A percentile compares a stretch with the other conserved stretches of the same genome.
Conservation (phyloP, 2,329 filamentous ascomycete genomes). For the Verticillium dahliae region DNA sequence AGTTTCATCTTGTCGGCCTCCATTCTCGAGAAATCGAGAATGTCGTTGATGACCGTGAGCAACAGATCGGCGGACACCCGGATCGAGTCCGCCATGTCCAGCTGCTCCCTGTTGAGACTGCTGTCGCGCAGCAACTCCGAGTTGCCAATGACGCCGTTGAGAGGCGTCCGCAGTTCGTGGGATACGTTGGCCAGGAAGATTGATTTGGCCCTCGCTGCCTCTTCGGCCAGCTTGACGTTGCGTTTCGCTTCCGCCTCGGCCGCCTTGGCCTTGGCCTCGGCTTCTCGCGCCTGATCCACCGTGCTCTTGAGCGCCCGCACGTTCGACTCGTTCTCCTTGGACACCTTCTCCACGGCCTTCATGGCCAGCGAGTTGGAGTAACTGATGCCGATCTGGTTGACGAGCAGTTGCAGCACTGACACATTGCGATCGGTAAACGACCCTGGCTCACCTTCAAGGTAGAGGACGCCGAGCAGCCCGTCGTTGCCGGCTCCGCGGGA, state of each 20-base stretch:
- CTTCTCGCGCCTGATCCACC: constrained; percentile 62
- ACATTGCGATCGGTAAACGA: constrained; percentile 71
- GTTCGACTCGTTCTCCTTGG: constrained; percentile 72
- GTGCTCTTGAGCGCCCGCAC: constrained; percentile 70
- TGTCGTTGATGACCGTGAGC: constrained; percentile 91
- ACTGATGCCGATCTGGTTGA: constrained; percentile 71
- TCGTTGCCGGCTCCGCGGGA: constrained; percentile 59
- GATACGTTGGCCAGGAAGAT: constrained; percentile 78
- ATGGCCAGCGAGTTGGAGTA: constrained; percentile 62
- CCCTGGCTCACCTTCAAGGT: constrained; percentile 67
- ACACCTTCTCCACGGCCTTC: constrained; percentile 70
- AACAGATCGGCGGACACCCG: constrained; percentile 79
- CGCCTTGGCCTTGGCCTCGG: constrained; percentile 69
- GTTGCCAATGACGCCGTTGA: constrained; percentile 86
- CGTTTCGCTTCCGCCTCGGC: constrained; percentile 71
- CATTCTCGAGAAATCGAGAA: constrained; percentile 91
- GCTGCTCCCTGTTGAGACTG: constrained; percentile 65
- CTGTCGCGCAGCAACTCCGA: constrained; percentile 77
- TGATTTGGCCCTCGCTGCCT: constrained; percentile 75
- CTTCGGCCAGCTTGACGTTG: constrained; percentile 75
- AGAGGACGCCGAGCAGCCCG: constrained; percentile 62
- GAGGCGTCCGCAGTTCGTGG: constrained; percentile 73
- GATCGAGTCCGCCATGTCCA: constrained; percentile 83
- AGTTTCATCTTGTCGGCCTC: constrained; percentile 84
- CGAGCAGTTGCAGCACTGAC: constrained; percentile 61